Evolutionary conservation across 805 yeast genomes (phyloP).

Genomic region (Limtongia smithiae): DNA sequence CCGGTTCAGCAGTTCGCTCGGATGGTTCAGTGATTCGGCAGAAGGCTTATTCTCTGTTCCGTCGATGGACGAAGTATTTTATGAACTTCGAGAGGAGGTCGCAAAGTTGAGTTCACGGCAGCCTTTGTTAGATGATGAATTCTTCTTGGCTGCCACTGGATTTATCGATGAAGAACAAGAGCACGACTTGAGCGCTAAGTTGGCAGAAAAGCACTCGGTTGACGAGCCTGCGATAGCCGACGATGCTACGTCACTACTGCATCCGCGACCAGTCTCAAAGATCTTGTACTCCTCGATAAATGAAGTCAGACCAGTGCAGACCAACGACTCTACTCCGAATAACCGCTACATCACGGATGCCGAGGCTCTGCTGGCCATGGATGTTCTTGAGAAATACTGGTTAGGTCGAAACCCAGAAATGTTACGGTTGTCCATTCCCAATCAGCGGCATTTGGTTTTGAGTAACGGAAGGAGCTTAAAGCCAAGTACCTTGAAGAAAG

Average conservation of each 20-base stretch:
- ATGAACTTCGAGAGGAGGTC: conserved; percentile 23
- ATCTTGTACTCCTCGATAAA: not conserved
- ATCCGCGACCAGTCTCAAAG: not conserved
- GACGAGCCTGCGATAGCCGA: too few relatives aligned
- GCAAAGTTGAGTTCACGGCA: conserved; percentile 7
- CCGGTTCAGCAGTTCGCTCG: not conserved
- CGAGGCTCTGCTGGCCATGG: conserved; percentile 18
- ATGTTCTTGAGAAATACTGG: conserved; percentile 20
- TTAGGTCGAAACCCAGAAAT: conserved; percentile 16
- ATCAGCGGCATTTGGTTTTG: conserved; percentile 21
- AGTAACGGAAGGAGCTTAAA: conserved; percentile 4
- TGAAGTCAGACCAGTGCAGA: not conserved
- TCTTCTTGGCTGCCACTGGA: too few relatives aligned
- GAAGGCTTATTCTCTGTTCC: conserved; percentile 8
- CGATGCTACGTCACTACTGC: not conserved
- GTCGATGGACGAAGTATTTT: conserved; percentile 21
- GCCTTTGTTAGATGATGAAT: too few relatives aligned
- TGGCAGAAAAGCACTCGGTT: too few relatives aligned
- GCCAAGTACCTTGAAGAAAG: conserved; percentile 4
- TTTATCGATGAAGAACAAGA: too few relatives aligned
- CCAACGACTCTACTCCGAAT: not conserved
- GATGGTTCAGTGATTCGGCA: not conserved
- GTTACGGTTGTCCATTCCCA: conserved; percentile 8
- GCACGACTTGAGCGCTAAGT: too few relatives aligned
- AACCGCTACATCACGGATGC: conserved; percentile 6